Evolutionary conservation across 139 green algal genomes (phyloP).

Genomic region (Coccomyxa sp.): DNA sequence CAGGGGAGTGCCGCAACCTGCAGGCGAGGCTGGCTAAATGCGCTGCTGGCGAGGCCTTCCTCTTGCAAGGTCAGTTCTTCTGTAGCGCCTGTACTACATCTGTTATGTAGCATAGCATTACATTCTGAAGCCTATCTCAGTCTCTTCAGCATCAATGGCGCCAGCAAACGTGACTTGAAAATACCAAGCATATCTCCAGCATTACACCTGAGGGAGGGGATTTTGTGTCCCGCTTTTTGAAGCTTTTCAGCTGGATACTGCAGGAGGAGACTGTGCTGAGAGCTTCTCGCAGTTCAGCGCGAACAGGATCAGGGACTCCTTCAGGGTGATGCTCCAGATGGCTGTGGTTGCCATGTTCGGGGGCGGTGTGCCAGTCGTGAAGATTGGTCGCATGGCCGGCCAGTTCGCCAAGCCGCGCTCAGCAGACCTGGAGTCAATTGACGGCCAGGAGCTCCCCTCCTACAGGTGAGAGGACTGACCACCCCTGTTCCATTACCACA

Average conservation of each 20-base stretch:
- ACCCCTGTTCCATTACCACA: background rate
- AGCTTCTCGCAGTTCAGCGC: slow-evolving; percentile 93
- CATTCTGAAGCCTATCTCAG: background rate
- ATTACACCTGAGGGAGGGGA: too few relatives aligned
- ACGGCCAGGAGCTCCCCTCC: slow-evolving; percentile 71
- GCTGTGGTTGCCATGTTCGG: slow-evolving; percentile 94
- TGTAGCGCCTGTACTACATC: background rate
- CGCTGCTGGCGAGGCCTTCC: slow-evolving; percentile 79
- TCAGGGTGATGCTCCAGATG: slow-evolving; percentile 93
- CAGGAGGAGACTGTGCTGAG: slow-evolving; percentile 96
- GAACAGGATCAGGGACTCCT: slow-evolving; percentile 92
- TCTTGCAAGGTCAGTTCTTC: slow-evolving; percentile 46
- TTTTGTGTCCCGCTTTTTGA: too few relatives aligned
- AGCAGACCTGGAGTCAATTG: slow-evolving; percentile 69
- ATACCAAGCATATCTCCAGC: background rate
- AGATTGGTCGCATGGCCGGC: slow-evolving; percentile 97
- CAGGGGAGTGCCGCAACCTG: slow-evolving; percentile 92
- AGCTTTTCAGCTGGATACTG: too few relatives aligned
- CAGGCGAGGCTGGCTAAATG: slow-evolving; percentile 81
- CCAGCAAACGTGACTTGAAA: background rate
- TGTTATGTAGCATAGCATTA: background rate
- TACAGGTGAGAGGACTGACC: slow-evolving; percentile 43
- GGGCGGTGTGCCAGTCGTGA: slow-evolving; percentile 92
- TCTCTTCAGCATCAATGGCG: background rate
- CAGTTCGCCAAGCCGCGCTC: slow-evolving; percentile 98